Base-by-base conservation (phyloP, 73 alveolate species). In the Symbiodinium natans region DNA sequence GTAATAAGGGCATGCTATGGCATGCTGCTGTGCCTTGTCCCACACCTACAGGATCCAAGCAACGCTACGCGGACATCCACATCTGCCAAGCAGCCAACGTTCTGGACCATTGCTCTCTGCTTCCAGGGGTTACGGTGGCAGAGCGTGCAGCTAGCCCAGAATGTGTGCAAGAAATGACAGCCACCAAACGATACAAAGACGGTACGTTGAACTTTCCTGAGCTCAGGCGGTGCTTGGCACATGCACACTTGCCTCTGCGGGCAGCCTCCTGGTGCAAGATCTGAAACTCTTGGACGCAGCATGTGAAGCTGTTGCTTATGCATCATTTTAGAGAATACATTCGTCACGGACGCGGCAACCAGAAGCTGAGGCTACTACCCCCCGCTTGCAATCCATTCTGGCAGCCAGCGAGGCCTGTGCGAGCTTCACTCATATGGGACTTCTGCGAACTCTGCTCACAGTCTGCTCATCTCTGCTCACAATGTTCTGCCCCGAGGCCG, bases 41-140 rank as follows among this genome's bases (percentile, higher is more conserved):
- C 31, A 56, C n/a, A n/a, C n/a, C n/a, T n/a, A 13, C 77, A 90
- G 97, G 97, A 41, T 59, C 88, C 6, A 31, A 41, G 88, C 97
- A 31, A 23, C 97, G 97, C 75, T 90, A 59, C 52, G 97, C 97
- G 17, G 97, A 90, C 80, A 71, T 90, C 39, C 46, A 82, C 27
- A 82, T 90, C 56, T 90, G 97, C 80, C 25, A 68, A 33, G 97
- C 97, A 1, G 97, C 97, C 40, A 90, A 90, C 41, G 97, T 90
- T 23, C 56, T 90, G 52, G 97, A 90, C 31, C 97, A 90, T 52
- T 90, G 97, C 77, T 68, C 97, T 23, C 77, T 90, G 29, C 77
- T 90, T 27, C 97, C 97, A 25, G 97, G 97, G 34, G 97, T 90
- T 48, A 73, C 89, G 4, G 97, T 90, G 46, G 97, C 97, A 15